Evolutionary conservation across 768 basidiomycete species (phyloP).

Genomic region (Russula brevipes): DNA sequence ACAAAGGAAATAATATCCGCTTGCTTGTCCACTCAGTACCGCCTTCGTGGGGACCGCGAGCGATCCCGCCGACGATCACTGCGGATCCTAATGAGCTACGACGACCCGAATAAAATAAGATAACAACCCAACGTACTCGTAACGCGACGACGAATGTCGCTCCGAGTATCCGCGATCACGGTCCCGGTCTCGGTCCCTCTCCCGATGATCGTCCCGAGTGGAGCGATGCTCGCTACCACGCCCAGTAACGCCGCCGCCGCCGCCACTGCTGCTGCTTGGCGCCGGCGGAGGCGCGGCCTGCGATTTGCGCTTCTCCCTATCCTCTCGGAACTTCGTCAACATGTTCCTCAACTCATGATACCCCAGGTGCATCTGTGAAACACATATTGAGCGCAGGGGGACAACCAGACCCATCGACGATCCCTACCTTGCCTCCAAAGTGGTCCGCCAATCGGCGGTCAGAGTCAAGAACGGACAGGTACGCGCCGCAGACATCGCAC

Average conservation of each 20-base stretch:
- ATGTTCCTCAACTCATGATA: conserved; percentile 98
- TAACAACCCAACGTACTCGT: conserved; percentile 15
- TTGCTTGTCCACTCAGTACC: conserved; percentile 15
- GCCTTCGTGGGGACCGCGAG: conserved; percentile 25
- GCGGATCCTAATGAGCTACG: conserved; percentile 1
- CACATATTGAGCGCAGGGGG: neutral
- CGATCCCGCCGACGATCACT: conserved; percentile 25
- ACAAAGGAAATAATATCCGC: neutral
- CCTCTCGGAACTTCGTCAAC: conserved; percentile 85
- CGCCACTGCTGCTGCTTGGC: conserved; percentile 27
- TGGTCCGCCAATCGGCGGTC: conserved; percentile 98
- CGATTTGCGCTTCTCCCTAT: conserved; percentile 73
- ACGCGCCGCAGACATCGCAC: conserved; percentile 99
- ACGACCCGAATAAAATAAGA: neutral
- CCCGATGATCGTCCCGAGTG: conserved; percentile 58
- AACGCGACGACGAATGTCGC: conserved; percentile 24
- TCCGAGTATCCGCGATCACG: conserved; percentile 70
- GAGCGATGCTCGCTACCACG: conserved; percentile 47
- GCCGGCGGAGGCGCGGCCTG: conserved; percentile 39
- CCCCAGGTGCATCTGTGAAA: conserved; percentile 88
- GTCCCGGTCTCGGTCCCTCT: conserved; percentile 67
- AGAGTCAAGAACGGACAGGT: conserved; percentile 94
- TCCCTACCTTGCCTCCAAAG: conserved; percentile 94
- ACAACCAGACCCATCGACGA: neutral
- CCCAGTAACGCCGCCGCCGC: conserved; percentile 33